Evolutionary conservation across 1,284 basidiomycete genomes (phyloP), one percentile per base, ranked within the genome.

Genomic region (Sanghuangporus sanghuang): DNA sequence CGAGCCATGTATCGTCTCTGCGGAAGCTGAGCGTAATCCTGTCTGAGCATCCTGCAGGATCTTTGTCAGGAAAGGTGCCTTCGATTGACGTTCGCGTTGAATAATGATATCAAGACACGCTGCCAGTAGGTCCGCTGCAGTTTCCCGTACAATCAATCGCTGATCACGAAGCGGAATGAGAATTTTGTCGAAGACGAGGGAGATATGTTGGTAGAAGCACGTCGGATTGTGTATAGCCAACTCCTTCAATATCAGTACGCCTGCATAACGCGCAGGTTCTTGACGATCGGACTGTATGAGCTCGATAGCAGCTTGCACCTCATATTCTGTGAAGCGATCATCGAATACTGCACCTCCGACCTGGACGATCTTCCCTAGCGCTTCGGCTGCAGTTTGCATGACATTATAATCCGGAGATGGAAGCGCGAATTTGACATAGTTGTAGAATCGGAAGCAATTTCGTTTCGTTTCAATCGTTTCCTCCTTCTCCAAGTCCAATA

Each of bases 1-100:
- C 18, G 93, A 96, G 1, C 96, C 97, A 68, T 99, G 95, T 50
- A 98, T 93, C 32, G 93, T 84, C 77, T 92, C 96, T 40, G 90
- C 84, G 2, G 89, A 86, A 3, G 85, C 81, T 73, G 88, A 89
- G 73, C 91, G 91, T 61, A 98, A 78, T 1, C 96, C 96, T 63
- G 83, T 79, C 72, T 95, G 92, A 4, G 95, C 95, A 71, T 99
- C 96, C 67, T 92, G 86, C 63, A 96, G 84, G 23, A 97, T 90
- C 77, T 89, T 89, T 65, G 80, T 77, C 66, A 96, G 82, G 69
- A 87, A 89, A 11, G 86, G 80, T 61, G 82, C 87, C n/a, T 83
- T 81, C 0, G 80, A 77, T 70, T 87, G 85, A 36, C 87, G 80
- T 69, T 92, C 91, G 57, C 90, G 80, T 53, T 82, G 82, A 8